These are phyloP conservation scores for Globisporangium spiculum DNA, from an alignment of 352 stramenopile species.

Conservation along the genomic window DNA sequence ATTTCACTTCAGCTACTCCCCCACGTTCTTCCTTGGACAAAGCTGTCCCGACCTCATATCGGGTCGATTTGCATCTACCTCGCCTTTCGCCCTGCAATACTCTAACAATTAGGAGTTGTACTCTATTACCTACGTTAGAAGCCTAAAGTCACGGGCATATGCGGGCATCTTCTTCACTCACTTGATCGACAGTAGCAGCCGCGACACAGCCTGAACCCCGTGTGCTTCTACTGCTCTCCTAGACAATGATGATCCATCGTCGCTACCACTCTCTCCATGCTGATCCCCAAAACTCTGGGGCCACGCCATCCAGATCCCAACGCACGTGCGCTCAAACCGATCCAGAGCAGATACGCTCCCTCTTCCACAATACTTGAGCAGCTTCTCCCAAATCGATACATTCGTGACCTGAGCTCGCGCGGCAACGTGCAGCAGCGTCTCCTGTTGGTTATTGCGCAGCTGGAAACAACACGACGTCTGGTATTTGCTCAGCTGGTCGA, in stretches of 20 bases:
- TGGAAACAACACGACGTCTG: background rate
- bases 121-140: no score
- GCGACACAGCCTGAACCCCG: background rate
- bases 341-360: slow-evolving; percentile 6
- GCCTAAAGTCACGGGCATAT: no score
- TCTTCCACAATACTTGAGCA: slow-evolving; percentile 16
- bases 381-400: slow-evolving; percentile 23
- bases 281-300: slow-evolving; percentile 9
- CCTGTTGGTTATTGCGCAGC: slow-evolving; percentile 13
- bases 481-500: slow-evolving; percentile 10
- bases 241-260: background rate
- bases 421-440: slow-evolving; percentile 29
- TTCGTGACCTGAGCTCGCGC: slow-evolving; percentile 27
- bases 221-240: background rate
- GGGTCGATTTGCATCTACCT: no score
- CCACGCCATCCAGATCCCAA: slow-evolving; percentile 21
- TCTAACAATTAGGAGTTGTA: no score
- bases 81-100: no score
- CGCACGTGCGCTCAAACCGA: slow-evolving; percentile 25
- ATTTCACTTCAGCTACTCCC: no score
- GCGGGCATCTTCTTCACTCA: background rate
- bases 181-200: slow-evolving; percentile 6
- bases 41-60: no score
- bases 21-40: no score
- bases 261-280: background rate